Evolutionary conservation across 225 moss, liverwort and hornwort species (phyloP), one percentile per base, ranked within the genome.

Genomic region (Antitrichia curtipendula): DNA sequence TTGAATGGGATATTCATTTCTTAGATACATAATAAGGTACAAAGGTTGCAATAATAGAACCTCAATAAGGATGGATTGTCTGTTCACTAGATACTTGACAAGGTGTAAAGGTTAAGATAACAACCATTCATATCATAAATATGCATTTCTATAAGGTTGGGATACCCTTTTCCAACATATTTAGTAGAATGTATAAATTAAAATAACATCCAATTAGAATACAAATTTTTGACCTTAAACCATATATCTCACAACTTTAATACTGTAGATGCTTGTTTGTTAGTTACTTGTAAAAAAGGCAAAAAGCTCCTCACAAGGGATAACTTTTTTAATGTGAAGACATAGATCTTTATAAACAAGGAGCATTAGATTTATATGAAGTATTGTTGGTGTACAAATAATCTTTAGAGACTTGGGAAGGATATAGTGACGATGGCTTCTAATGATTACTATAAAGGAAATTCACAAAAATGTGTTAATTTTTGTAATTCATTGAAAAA

Each of bases 291-390:
- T n/a, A 3, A 11, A 1, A 21, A 66, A 66, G 11, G 66, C 10
- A 21, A n/a, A 66, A 12, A 21, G 12, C 10, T 6, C 5, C 10
- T 6, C 1, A 21, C 2, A n/a, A n/a, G 6, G 21, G 21, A 0
- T 65, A 20, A 36, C 20, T 6, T 19, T 19, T 65, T 65, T 20
- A 36, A 65, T n/a, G 7, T 66, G 2, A 65, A 65, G 19, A 20
- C 7, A 21, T 21, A 6, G n/a, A 66, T n/a, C 6, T 4, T 9
- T 66, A 20, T n/a, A 4, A n/a, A 62, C 16, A 28, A 62, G 31
- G 62, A 62, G 4, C 7, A 62, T 62, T 32, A 16, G 32, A 16
- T 62, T 62, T 32, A 16, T 62, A 31, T 32, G 8, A 62, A 62
- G 7, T 16, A 31, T 62, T 16, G 4, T 62, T 62, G 16, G 32